phyloP scores from a whole-genome alignment of 2,329 filamentous ascomycete species.

The Alternaria viburni region DNA sequence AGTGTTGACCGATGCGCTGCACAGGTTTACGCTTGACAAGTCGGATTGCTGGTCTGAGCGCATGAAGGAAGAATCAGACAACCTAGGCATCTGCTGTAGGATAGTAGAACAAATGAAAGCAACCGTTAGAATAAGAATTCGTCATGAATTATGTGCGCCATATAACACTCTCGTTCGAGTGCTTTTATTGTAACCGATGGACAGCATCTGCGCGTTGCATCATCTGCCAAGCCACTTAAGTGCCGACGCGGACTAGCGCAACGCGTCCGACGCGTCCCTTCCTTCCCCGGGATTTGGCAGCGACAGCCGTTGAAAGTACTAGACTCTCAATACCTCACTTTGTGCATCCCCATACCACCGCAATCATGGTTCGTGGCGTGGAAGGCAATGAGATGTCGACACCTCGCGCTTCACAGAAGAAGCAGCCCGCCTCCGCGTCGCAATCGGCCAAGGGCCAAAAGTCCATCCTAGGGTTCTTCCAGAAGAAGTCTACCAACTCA shows the following conservation, averaged over 20 bases:
- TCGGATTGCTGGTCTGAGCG: background rate
- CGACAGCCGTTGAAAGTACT: background rate
- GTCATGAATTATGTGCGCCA: background rate
- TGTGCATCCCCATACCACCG: background rate
- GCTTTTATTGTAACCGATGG: background rate
- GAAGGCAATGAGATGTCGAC: conserved; percentile 57
- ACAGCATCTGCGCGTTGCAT: background rate
- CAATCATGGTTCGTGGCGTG: conserved; percentile 52
- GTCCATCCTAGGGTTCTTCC: conserved; percentile 82
- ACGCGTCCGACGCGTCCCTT: conserved; percentile 15
- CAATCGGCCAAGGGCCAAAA: conserved; percentile 67
- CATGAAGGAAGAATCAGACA: background rate
- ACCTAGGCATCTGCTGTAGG: background rate
- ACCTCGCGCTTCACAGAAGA: conserved; percentile 53
- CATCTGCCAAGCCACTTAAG: conserved; percentile 9
- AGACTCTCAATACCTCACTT: background rate
- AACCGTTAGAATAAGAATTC: background rate
- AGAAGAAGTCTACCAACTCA: conserved; percentile 62
- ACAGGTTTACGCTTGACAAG: background rate
- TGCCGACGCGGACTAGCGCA: background rate
- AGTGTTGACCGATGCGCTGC: background rate
- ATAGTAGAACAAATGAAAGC: background rate
- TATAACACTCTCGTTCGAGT: background rate
- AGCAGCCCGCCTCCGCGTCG: conserved; percentile 52
- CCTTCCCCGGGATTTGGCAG: background rate